A percentile compares a stretch with the other conserved stretches of the same genome.
phyloP scores from a whole-genome alignment of 345 rosid genomes.

The Eucalyptus rudis region DNA sequence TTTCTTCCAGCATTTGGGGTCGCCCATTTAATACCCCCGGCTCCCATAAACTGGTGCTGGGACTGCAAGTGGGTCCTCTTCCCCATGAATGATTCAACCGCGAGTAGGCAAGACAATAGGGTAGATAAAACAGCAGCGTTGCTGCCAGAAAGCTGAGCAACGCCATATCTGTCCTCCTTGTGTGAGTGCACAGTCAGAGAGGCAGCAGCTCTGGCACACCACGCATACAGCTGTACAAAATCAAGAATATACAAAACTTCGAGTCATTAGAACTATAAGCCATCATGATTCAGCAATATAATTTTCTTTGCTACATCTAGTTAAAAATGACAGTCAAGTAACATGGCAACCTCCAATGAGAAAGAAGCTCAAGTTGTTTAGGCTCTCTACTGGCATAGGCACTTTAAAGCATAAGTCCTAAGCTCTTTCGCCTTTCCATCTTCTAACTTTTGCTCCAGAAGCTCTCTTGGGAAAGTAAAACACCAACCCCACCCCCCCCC shows the following conservation, averaged over 20 bases:
- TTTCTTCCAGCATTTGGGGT: slow-evolving; percentile 43
- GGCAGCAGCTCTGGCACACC: slow-evolving; percentile 69
- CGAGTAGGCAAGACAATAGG: slow-evolving; percentile 64
- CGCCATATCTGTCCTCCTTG: slow-evolving; percentile 78
- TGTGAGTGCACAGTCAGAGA: slow-evolving; percentile 64
- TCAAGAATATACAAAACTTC: neutral
- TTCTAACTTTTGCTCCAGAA: neutral
- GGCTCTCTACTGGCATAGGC: neutral
- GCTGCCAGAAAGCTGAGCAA: slow-evolving; percentile 90
- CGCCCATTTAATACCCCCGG: slow-evolving; percentile 63
- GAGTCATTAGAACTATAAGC: neutral
- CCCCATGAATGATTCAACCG: slow-evolving; percentile 77
- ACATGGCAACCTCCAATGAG: neutral
- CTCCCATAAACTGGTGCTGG: slow-evolving; percentile 49
- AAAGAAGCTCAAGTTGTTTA: neutral
- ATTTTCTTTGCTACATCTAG: neutral
- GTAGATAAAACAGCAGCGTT: slow-evolving; percentile 60
- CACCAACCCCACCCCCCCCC: neutral
- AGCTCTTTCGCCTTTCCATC: neutral
- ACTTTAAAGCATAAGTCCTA: neutral
- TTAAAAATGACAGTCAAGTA: neutral
- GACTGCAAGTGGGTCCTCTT: slow-evolving; percentile 67
- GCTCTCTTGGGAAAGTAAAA: neutral
- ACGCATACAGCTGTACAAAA: slow-evolving; percentile 48
- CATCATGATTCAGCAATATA: neutral